Evolutionary conservation across 83 land plant genomes (phyloP).

Genomic region (Picea abies): DNA sequence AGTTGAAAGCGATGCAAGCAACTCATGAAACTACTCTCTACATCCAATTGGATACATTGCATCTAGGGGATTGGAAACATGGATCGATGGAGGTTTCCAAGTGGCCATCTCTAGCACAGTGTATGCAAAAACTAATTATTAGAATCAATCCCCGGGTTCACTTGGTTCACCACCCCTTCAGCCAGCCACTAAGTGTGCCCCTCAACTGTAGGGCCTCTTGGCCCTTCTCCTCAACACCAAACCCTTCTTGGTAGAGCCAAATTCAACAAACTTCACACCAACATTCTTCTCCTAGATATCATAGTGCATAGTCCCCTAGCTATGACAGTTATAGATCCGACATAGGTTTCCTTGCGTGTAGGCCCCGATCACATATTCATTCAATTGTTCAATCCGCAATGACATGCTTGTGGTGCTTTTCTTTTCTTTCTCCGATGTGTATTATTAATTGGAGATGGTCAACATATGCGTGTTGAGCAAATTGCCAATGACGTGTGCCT

Average conservation of each 20-base stretch:
- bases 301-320: slow-evolving; percentile 50
- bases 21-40: slow-evolving; percentile 14
- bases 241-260: slow-evolving; percentile 41
- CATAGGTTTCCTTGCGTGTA: slow-evolving; percentile 35
- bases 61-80: slow-evolving; percentile 13
- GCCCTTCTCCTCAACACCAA: neutral
- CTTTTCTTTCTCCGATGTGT: too few species aligned
- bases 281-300: slow-evolving; percentile 65
- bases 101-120: slow-evolving; percentile 68
- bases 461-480: too few species aligned
- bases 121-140: slow-evolving; percentile 60
- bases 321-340: slow-evolving; percentile 45
- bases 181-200: slow-evolving; percentile 50
- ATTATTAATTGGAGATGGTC: too few species aligned
- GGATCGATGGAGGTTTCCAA: slow-evolving; percentile 52
- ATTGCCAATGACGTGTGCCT: too few species aligned
- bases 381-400: neutral
- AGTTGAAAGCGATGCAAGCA: slow-evolving; percentile 32
- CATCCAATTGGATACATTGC: slow-evolving; percentile 33
- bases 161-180: too few species aligned
- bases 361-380: slow-evolving; percentile 31
- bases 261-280: slow-evolving; percentile 46
- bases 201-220: slow-evolving; percentile 7
- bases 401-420: too few species aligned
- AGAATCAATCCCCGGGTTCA: too few species aligned